Base-by-base conservation (phyloP, 805 yeast genomes). In the Barnettozyma sucrosica region DNA sequence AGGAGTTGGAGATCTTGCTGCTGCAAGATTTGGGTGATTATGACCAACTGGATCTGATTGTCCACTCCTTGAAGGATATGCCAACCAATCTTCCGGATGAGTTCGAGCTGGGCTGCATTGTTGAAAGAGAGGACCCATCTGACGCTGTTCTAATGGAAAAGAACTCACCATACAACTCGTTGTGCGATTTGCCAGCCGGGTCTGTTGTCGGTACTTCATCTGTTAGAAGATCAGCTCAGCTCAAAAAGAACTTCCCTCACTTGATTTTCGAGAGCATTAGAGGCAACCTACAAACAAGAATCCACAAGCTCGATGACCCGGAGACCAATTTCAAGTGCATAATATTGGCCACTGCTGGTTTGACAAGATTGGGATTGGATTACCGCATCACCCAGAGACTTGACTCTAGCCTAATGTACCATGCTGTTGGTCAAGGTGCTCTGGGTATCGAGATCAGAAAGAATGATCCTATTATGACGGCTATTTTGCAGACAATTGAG, bases 361-460 rank as follows among this genome's bases (percentile, higher is more conserved):
- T 93, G 49, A 70, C 78, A 20, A 78, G 99, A 55, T 68, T 85
- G 38, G 85, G 82, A 11, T 68, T 90, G 45, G 80, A 77, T n/a
- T 65, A 79, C 55, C 74, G 97, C 64, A 89, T 93, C 61, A 81
- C 96, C 6, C 72, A 77, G 52, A 75, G 72, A 54, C 72, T 93
- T 52, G 79, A 83, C 47, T 74, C 81, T 5, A 85, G 87, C 30
- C 86, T 83, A 47, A 87, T 92, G 96, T 85, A 81, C 63, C 87
- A 92, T 63, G 97, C 99, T 1, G 97, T 93, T 41, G 99, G 99
- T n/a, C 99, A 93, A 70, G 99, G 99, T 53, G 98, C 98, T 0
- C 68, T 93, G 40, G 99, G 98, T 18, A 71, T 93, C 24, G 99
- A 93, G 68, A 87, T 92, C 55, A 77, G 95, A 57, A 75, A 75